These are phyloP conservation scores for Henckelia pumila DNA, from an alignment of 257 asterid genomes.

Conservation along the genomic window DNA sequence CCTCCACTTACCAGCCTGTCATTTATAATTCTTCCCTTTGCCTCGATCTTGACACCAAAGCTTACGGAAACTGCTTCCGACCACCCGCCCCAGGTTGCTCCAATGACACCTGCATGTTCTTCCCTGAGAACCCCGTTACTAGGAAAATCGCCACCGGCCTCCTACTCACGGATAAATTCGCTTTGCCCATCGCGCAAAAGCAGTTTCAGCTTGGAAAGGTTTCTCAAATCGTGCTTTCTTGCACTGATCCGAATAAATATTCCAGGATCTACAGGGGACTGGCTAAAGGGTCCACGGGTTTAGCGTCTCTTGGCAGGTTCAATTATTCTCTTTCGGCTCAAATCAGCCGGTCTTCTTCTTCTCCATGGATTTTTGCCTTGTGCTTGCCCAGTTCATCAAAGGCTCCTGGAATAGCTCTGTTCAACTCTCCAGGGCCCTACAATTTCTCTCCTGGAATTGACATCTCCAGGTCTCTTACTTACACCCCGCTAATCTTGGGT, in stretches of 20 bases:
- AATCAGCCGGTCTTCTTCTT: constrained; percentile 28
- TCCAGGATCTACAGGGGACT: constrained; percentile 28
- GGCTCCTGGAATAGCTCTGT: constrained; percentile 28
- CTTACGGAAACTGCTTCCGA: constrained; percentile 20
- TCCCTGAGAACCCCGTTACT: constrained; percentile 32
- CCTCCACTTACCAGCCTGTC: constrained; percentile 32
- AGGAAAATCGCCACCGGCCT: constrained; percentile 16
- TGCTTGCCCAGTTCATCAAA: constrained; percentile 33
- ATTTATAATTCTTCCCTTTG: constrained; percentile 29
- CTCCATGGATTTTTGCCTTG: constrained; percentile 31
- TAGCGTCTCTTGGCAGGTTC: constrained; percentile 41
- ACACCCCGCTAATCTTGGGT: constrained; percentile 32
- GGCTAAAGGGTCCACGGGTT: constrained; percentile 33
- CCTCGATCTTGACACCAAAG: constrained; percentile 3
- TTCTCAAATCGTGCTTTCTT: constrained; percentile 27
- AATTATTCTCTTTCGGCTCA: constrained; percentile 38
- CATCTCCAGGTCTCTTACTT: constrained; percentile 24
- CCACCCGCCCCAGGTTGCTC: constrained; percentile 32
- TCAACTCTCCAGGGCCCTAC: constrained; percentile 34
- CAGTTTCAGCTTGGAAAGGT: constrained; percentile 16
- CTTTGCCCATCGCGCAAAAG: constrained; percentile 17
- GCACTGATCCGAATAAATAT: constrained; percentile 17
- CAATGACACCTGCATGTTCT: constrained; percentile 28
- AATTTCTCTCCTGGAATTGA: constrained; percentile 27
- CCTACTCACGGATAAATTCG: constrained; percentile 26